Conservation (phyloP, 306 rosid species). For the Fragaria ananassa region DNA sequence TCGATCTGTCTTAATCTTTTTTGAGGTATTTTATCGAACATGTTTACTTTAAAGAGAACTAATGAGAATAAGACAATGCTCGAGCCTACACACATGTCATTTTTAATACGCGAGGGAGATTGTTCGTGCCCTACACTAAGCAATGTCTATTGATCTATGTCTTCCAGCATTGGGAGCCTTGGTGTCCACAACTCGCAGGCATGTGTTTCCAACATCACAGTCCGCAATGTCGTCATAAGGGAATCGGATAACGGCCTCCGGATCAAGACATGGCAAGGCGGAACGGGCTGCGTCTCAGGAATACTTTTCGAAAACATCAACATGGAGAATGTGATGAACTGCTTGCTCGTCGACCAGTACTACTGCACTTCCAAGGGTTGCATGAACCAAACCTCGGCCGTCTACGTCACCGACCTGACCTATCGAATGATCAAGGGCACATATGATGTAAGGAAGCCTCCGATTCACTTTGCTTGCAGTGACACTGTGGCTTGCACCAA, state of each 20-base stretch:
- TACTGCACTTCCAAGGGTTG: conserved; percentile 77
- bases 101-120: not conserved
- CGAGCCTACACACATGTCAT: no score
- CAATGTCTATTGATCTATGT: not conserved
- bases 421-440: conserved; percentile 83
- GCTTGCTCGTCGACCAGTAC: conserved; percentile 81
- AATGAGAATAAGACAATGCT: not conserved
- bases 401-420: conserved; percentile 55
- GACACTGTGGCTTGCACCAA: conserved; percentile 84
- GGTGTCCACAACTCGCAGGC: conserved; percentile 85
- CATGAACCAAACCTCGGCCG: conserved; percentile 73
- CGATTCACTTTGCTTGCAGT: conserved; percentile 93
- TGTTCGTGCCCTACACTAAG: not conserved
- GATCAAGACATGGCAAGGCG: conserved; percentile 99
- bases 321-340: conserved; percentile 84
- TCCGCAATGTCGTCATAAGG: conserved; percentile 48
- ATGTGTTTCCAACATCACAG: conserved; percentile 86
- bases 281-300: conserved; percentile 65
- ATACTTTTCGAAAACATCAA: conserved; percentile 66
- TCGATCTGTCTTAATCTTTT: not conserved
- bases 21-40: not conserved
- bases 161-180: conserved; percentile 87
- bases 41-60: not conserved
- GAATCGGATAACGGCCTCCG: conserved; percentile 89
- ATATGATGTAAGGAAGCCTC: conserved; percentile 78